Conservation (phyloP, 148 eudicot species). For the Rhododendron henanense region DNA sequence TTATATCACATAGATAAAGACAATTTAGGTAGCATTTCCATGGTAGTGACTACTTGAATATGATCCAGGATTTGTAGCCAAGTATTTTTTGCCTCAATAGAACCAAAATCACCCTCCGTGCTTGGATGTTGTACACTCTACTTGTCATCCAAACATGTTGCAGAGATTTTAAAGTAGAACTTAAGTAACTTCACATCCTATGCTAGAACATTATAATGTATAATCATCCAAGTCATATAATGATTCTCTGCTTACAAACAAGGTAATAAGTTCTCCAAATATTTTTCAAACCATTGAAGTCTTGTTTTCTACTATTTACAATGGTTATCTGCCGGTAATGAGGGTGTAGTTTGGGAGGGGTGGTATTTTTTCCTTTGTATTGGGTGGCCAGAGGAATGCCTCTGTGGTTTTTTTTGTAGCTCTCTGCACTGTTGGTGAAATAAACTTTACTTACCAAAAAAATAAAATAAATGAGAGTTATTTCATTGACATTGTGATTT, state of each 20-base stretch:
- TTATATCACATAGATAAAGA: not conserved
- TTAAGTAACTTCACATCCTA: not conserved
- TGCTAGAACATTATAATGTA: not conserved
- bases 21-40: not conserved
- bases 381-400: no score
- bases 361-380: no score
- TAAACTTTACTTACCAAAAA: no score
- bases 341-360: not conserved
- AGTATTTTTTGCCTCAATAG: not conserved
- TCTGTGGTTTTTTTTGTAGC: no score
- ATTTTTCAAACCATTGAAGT: not conserved
- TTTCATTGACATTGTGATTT: conserved; percentile 5
- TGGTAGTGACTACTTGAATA: not conserved
- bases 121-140: not conserved
- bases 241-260: not conserved
- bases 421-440: no score
- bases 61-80: not conserved
- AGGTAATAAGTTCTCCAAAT: not conserved
- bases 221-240: not conserved
- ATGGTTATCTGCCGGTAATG: not conserved
- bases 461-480: no score
- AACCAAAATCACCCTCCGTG: not conserved
- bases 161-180: not conserved
- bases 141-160: not conserved
- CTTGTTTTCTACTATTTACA: not conserved